These are phyloP conservation scores for Scleromitrula shiraiana DNA, from an alignment of 2,329 filamentous ascomycete species.

Conservation along the genomic window DNA sequence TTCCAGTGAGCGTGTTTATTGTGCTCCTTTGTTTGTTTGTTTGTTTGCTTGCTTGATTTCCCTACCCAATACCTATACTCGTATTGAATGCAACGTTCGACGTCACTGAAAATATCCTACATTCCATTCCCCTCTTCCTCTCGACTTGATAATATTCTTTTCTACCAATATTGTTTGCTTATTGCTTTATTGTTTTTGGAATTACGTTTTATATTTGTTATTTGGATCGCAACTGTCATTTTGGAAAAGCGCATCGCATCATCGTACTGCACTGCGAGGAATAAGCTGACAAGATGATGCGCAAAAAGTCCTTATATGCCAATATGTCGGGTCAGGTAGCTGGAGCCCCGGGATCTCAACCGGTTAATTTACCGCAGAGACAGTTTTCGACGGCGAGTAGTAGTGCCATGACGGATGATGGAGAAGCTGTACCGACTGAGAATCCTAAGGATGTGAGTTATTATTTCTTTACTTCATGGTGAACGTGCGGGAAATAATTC, in stretches of 20 bases:
- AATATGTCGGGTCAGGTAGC: conserved; percentile 21
- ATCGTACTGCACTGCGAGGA: too few species aligned
- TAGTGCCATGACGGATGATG: conserved; percentile 25
- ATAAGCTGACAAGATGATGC: conserved; percentile 14
- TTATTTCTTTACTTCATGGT: neutral
- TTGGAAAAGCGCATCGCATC: too few species aligned
- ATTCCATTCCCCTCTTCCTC: too few species aligned
- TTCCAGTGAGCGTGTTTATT: too few species aligned
- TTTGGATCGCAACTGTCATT: neutral
- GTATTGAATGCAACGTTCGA: neutral
- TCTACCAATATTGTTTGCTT: too few species aligned
- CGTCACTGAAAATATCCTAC: neutral
- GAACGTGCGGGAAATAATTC: conserved; percentile 3
- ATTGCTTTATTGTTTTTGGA: neutral
- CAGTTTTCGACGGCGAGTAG: conserved; percentile 20
- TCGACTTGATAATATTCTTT: too few species aligned
- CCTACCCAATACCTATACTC: too few species aligned
- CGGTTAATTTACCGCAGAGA: conserved; percentile 23
- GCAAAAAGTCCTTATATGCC: conserved; percentile 15
- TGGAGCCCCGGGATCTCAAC: conserved; percentile 21
- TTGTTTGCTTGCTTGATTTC: neutral
- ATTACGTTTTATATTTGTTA: too few species aligned
- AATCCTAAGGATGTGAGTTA: conserved; percentile 27
- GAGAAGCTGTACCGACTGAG: conserved; percentile 24
- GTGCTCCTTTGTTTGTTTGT: neutral